Evolutionary conservation across 352 stramenopile species (phyloP).

Genomic region (Phytophthora tentaculata): DNA sequence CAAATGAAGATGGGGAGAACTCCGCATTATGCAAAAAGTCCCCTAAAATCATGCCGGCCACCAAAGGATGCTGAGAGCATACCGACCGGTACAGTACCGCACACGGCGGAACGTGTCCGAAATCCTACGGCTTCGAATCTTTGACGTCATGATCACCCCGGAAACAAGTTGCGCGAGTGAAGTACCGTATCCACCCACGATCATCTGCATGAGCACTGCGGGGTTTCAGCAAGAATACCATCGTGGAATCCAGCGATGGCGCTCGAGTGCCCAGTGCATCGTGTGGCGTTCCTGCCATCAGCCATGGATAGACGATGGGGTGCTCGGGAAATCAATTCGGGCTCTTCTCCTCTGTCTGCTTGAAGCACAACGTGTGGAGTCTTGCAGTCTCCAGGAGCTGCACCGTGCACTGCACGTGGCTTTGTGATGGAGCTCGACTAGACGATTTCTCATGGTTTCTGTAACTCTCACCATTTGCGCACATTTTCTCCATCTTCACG

Average conservation of each 20-base stretch:
- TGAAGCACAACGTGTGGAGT: not conserved
- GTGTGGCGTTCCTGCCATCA: slow-evolving; percentile 6
- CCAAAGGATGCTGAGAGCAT: slow-evolving; percentile 16
- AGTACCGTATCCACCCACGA: no score
- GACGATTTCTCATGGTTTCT: slow-evolving; percentile 26
- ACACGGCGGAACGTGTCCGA: slow-evolving; percentile 8
- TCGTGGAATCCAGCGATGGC: slow-evolving; percentile 11
- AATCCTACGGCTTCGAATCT: slow-evolving; percentile 33
- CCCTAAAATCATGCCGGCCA: no score
- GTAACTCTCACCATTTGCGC: slow-evolving; percentile 33
- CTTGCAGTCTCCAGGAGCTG: slow-evolving; percentile 16
- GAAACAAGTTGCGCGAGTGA: not conserved
- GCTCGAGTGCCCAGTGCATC: slow-evolving; percentile 6
- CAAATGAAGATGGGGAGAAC: no score
- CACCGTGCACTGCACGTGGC: no score
- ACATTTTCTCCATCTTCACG: slow-evolving; percentile 18
- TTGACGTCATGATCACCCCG: slow-evolving; percentile 1
- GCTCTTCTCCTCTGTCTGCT: slow-evolving; percentile 19
- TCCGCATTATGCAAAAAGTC: no score
- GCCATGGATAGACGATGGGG: slow-evolving; percentile 32
- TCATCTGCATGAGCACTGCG: slow-evolving; percentile 2
- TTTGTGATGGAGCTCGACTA: slow-evolving; percentile 18
- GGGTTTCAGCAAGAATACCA: slow-evolving; percentile 12
- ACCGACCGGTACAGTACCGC: no score
- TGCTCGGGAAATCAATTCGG: slow-evolving; percentile 13